Percentiles rank a stretch among this genome's conserved stretches.
Evolutionary conservation across 257 asterid species (phyloP).

Genomic region (Coffea eugenioides): DNA sequence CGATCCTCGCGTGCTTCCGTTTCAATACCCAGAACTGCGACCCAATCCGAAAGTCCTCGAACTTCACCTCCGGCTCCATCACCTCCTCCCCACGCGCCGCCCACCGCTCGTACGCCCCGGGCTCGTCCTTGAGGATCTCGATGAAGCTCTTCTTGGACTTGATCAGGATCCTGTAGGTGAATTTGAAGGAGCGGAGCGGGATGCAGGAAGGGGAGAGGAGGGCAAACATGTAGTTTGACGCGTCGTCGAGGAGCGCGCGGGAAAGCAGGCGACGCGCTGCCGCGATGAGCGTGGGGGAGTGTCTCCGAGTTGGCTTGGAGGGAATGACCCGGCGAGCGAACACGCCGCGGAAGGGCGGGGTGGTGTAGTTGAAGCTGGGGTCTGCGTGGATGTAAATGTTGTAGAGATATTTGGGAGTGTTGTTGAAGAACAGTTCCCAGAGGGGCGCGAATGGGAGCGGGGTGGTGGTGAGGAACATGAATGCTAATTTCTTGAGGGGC

Average conservation of each 20-base stretch:
- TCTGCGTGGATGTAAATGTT: conserved; percentile 66
- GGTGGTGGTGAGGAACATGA: conserved; percentile 67
- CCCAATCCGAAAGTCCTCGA: conserved; percentile 67
- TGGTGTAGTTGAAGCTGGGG: conserved; percentile 41
- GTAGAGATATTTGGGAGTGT: conserved; percentile 42
- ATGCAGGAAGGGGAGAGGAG: conserved; percentile 64
- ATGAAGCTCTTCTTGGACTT: conserved; percentile 53
- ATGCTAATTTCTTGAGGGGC: conserved; percentile 53
- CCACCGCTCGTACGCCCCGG: conserved; percentile 63
- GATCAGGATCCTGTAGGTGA: conserved; percentile 32
- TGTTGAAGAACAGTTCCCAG: conserved; percentile 66
- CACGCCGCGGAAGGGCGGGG: conserved; percentile 47
- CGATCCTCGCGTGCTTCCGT: conserved; percentile 56
- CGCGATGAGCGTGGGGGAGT: conserved; percentile 54
- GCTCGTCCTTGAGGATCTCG: conserved; percentile 57
- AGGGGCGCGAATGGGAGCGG: conserved; percentile 69
- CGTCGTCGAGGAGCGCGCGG: conserved; percentile 65
- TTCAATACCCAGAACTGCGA: conserved; percentile 68
- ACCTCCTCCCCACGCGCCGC: conserved; percentile 78
- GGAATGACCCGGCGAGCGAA: conserved; percentile 48
- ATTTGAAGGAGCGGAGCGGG: conserved; percentile 55
- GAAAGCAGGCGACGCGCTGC: conserved; percentile 70
- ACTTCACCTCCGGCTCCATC: conserved; percentile 69
- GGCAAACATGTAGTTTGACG: conserved; percentile 62
- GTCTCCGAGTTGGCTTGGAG: conserved; percentile 65